Base-by-base conservation (phyloP, 768 basidiomycete species). In the Phlebiopsis gigantea region DNA sequence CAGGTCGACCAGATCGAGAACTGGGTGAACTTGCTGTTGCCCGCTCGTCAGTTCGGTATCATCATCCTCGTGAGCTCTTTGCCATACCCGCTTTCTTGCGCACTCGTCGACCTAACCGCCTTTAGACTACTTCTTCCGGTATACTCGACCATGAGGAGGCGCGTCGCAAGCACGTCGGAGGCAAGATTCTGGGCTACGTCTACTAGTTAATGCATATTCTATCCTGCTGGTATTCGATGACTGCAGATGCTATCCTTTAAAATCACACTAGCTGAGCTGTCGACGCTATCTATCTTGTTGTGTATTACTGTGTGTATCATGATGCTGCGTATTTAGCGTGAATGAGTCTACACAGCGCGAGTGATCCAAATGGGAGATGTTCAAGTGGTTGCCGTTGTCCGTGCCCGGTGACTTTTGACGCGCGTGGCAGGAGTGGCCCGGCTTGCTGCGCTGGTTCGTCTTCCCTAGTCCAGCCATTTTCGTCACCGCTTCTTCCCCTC, bases 101-200 rank as follows among this genome's bases (percentile, higher is more conserved):
- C 22, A 14, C 42, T 28, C 44, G 24, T 30, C 58, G 25, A 43
- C 28, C 22, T 3, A 8, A 30, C 17, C 26, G 5, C 28, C 19
- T 53, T 1, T 57, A 93, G 91, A 99, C 96, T 63, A 98, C 96
- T 49, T 96, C 93, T 19, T 93, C 93, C 17, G 97, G 97, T 62
- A 99, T 98, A 73, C 82, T 98, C 71, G 97, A 98, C 77, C 97
- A 99, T 72, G 94, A 97, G 73, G 96, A 98, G 80, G 96, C 96
- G 46, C 87, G 96, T 77, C 87, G 94, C 69, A 98, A 98, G 80
- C 94, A 96, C 76, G 86, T 97, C 58, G 95, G 93, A 75, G 95
- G 95, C 59, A 97, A 97, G 78, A 81, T 97, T 60, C 77, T 95
- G 51, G 92, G 93, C 61, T 96, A 93, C 72, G 88, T 92, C 60